These are phyloP conservation scores for Colletotrichum theobromicola DNA, from an alignment of 2,329 filamentous ascomycete genomes.

Conservation along the genomic window DNA sequence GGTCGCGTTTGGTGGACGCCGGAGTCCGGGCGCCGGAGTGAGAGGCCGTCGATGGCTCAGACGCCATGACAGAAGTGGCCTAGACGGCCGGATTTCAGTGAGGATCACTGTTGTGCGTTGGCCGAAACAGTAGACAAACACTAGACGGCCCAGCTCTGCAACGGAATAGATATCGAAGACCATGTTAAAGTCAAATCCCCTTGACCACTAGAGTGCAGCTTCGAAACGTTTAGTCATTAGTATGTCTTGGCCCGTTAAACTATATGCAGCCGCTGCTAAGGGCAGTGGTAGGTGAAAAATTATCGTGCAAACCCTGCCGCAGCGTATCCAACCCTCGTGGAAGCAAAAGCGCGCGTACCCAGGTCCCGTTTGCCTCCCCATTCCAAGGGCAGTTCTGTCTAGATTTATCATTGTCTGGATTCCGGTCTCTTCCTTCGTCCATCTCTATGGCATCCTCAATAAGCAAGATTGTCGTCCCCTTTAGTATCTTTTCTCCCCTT, in stretches of 20 bases:
- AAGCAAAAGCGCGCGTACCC: not conserved
- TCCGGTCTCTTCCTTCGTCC: not conserved
- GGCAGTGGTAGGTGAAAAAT: not conserved
- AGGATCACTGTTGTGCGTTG: not conserved
- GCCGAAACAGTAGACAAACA: not conserved
- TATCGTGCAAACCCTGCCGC: slow-evolving; percentile 6
- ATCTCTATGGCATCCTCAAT: not conserved
- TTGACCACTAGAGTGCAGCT: not conserved
- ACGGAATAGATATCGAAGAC: not conserved
- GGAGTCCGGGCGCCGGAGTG: not conserved
- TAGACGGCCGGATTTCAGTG: not conserved
- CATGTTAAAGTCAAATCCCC: not conserved
- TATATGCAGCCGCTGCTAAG: slow-evolving; percentile 1
- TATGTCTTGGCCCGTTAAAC: not conserved
- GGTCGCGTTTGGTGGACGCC: not conserved
- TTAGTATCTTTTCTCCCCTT: not conserved
- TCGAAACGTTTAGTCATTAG: slow-evolving; percentile 7
- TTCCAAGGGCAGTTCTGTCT: slow-evolving; percentile 12
- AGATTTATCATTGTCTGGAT: slow-evolving; percentile 5
- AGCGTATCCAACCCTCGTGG: slow-evolving; percentile 9
- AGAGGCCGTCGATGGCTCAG: not conserved
- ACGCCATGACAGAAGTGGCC: not conserved
- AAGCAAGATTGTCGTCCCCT: not conserved
- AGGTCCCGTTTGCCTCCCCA: not conserved
- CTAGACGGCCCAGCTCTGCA: not conserved